Percentiles rank a stretch among this genome's conserved stretches.
phyloP scores from a whole-genome alignment of 78 protist genomes.

The Planoprotostelium fungivorum region DNA sequence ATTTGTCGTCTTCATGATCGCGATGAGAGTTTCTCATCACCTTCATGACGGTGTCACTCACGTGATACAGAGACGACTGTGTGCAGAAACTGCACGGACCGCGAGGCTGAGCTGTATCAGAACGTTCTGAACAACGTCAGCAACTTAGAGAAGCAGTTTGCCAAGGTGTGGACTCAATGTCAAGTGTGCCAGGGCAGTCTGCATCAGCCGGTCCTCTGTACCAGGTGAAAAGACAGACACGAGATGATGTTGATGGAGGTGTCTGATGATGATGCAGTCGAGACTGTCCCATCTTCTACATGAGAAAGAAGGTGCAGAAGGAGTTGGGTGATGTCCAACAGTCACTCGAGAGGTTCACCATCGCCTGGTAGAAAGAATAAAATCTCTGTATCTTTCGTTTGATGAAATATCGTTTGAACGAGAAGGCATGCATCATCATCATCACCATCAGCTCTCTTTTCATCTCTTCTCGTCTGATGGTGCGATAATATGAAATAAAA shows the following conservation, averaged over 20 bases:
- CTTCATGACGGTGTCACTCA: neutral
- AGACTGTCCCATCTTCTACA: slow-evolving; percentile 98
- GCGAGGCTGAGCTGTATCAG: slow-evolving; percentile 66
- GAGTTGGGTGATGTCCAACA: slow-evolving; percentile 77
- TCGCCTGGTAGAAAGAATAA: slow-evolving; percentile 61
- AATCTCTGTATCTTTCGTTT: too few species aligned
- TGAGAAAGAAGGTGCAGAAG: slow-evolving; percentile 92
- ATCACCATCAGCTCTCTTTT: too few species aligned
- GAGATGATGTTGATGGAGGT: too few species aligned
- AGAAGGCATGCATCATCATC: too few species aligned
- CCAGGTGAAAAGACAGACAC: neutral
- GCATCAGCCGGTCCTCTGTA: slow-evolving; percentile 54
- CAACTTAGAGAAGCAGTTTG: slow-evolving; percentile 65
- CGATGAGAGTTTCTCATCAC: neutral
- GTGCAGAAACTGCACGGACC: slow-evolving; percentile 54
- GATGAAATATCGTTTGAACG: too few species aligned
- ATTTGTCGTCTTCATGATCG: too few species aligned
- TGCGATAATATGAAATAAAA: neutral
- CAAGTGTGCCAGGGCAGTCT: slow-evolving; percentile 86
- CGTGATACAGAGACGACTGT: slow-evolving; percentile 17
- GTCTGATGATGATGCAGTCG: slow-evolving; percentile 21
- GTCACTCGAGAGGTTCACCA: slow-evolving; percentile 75
- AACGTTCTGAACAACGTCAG: slow-evolving; percentile 18
- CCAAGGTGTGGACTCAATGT: slow-evolving; percentile 97
- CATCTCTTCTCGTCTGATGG: too few species aligned